phyloP scores from a whole-genome alignment of 1,139 yeast genomes.

The Debaryomycetaceae sp. region DNA sequence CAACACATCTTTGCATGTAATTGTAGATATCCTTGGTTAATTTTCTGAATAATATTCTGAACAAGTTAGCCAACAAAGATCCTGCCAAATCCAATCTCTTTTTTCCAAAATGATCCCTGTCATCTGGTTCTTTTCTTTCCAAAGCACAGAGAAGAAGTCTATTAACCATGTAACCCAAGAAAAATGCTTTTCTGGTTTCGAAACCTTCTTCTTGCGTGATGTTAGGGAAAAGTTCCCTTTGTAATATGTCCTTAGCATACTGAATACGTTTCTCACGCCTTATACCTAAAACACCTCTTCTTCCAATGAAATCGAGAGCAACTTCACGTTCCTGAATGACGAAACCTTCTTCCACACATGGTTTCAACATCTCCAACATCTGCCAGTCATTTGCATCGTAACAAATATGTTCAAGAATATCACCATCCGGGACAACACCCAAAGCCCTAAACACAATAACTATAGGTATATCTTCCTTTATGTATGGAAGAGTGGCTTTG shows the following conservation, averaged over 20 bases:
- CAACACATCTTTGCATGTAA: constrained; percentile 99
- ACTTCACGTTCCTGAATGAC: constrained; percentile 98
- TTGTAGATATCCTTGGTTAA: constrained; percentile 92
- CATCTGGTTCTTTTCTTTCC: constrained; percentile 97
- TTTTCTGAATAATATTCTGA: constrained; percentile 91
- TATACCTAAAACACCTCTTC: constrained; percentile 96
- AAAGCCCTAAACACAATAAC: constrained; percentile 96
- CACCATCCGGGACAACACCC: constrained; percentile 99
- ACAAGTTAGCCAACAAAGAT: constrained; percentile 90
- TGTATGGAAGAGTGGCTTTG: constrained; percentile 93
- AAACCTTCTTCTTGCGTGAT: constrained; percentile 97
- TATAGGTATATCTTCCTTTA: constrained; percentile 94
- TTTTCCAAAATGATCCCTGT: constrained; percentile 98
- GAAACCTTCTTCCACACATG: constrained; percentile 98
- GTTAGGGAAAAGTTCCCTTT: constrained; percentile 93
- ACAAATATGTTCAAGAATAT: constrained; percentile 95
- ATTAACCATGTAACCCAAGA: constrained; percentile 96
- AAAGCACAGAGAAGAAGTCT: constrained; percentile 90
- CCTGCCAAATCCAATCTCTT: constrained; percentile 98
- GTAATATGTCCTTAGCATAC: constrained; percentile 93
- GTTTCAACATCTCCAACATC: constrained; percentile 98
- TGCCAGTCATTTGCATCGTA: constrained; percentile 98
- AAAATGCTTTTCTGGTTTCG: constrained; percentile 94
- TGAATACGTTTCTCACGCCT: constrained; percentile 97
- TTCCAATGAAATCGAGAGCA: constrained; percentile 95